These are phyloP conservation scores for Fraxinus cuspidata DNA, from an alignment of 257 asterid genomes.

Conservation along the genomic window DNA sequence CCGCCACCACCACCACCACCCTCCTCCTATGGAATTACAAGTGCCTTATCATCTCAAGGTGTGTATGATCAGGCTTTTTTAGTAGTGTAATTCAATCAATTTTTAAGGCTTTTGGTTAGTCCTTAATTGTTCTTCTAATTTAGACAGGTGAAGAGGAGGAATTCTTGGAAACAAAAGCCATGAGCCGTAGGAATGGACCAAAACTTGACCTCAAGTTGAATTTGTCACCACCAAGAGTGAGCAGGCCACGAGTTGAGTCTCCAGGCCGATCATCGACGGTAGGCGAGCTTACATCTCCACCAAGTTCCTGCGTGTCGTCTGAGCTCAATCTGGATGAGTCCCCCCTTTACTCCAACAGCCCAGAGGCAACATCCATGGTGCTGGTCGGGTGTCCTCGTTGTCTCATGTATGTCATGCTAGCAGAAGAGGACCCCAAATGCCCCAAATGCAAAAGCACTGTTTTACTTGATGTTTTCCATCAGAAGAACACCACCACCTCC, in stretches of 20 bases:
- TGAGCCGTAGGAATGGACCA: slow-evolving; percentile 27
- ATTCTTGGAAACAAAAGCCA: slow-evolving; percentile 12
- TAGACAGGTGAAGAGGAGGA: neutral
- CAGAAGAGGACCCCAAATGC: slow-evolving; percentile 81
- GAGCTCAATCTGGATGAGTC: slow-evolving; percentile 57
- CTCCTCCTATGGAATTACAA: neutral
- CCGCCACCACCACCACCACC: neutral
- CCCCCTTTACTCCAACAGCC: slow-evolving; percentile 51
- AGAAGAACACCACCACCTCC: slow-evolving; percentile 23
- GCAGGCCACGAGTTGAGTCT: slow-evolving; percentile 13
- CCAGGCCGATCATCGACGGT: slow-evolving; percentile 20
- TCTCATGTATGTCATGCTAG: slow-evolving; percentile 85
- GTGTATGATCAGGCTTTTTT: slow-evolving; percentile 7
- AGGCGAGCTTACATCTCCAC: slow-evolving; percentile 36
- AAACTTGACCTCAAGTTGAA: slow-evolving; percentile 29
- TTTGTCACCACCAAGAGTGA: slow-evolving; percentile 33
- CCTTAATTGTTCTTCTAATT: neutral
- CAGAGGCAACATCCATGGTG: slow-evolving; percentile 64
- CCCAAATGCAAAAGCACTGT: slow-evolving; percentile 92
- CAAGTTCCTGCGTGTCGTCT: slow-evolving; percentile 65
- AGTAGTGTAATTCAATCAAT: neutral
- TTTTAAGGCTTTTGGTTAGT: neutral
- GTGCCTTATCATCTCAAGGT: slow-evolving; percentile 4
- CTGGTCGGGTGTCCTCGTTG: slow-evolving; percentile 80
- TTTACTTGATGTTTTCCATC: slow-evolving; percentile 58